Base-by-base conservation (phyloP, 2,329 filamentous ascomycete species). In the Neonectria punicea region DNA sequence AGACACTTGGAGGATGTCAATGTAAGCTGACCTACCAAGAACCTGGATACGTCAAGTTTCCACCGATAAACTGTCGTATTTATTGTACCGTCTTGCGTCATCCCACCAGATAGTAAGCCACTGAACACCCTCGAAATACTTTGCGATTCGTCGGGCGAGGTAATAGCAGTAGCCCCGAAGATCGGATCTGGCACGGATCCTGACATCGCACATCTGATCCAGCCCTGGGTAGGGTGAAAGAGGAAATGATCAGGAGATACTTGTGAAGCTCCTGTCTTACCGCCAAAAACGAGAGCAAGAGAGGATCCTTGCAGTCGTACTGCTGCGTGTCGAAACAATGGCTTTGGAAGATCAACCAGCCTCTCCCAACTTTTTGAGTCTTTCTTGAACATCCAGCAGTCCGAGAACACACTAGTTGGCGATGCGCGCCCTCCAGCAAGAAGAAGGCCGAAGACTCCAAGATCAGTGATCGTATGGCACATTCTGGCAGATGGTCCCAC, bases 391-490 rank as follows among this genome's bases (percentile, higher is more conserved):
- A 94, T 71, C 93, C 93, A 98, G 71, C 92, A 94, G 76, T 96
- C 92, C 39, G 82, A 82, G 46, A 93, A 81, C 1, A 89, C 89
- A 32, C 84, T 85, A 13, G 89, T 84, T 5, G 94, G 94, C 8
- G 93, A 95, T n/a, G 86, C 84, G 64, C 94, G 87, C 5, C 95
- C 95, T 25, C 95, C 94, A 32, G 88, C 85, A 51, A 97, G 82
- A 11, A 98, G 79, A 64, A 85, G 85, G 16, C 87, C 86, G 22
- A 80, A 78, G 36, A 83, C 80, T 2, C 84, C 85, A 5, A 97
- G 76, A 53, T 88, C 83, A 20, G 92, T 94, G 20, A 94, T 82
- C 0, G 92, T 91, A 77, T 96, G 93, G 71, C 93, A 96, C 84
- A 95, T 90, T 49, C 90, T 77, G 11, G 78, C 71, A 11, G 70